phyloP scores from a whole-genome alignment of 768 basidiomycete species.

The Amanita inopinata region DNA sequence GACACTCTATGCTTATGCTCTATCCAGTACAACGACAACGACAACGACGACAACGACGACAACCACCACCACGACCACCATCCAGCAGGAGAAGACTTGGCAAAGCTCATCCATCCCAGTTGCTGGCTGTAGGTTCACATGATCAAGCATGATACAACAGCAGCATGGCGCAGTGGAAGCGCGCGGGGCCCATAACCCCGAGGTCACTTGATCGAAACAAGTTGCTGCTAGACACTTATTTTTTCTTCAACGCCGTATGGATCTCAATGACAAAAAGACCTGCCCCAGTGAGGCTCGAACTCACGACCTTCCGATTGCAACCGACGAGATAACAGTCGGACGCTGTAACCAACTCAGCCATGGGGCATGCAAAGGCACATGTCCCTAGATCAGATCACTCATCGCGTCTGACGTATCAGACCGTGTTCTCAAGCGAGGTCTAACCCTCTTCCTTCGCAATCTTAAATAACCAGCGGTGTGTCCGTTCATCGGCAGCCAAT shows the following conservation, averaged over 20 bases:
- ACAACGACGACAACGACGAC: too few relatives aligned
- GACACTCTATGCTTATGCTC: neutral
- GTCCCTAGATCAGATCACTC: too few relatives aligned
- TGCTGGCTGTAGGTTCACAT: too few relatives aligned
- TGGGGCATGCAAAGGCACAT: constrained; percentile 56
- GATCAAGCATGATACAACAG: constrained; percentile 16
- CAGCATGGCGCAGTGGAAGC: constrained; percentile 53
- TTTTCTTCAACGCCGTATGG: too few relatives aligned
- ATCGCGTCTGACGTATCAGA: too few relatives aligned
- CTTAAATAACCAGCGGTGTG: too few relatives aligned
- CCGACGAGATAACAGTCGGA: constrained; percentile 79
- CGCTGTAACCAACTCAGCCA: constrained; percentile 75
- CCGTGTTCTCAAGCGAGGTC: too few relatives aligned
- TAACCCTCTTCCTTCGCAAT: too few relatives aligned
- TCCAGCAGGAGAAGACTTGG: too few relatives aligned
- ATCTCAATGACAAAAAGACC: constrained; percentile 15
- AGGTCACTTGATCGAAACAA: constrained; percentile 60
- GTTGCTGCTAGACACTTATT: constrained; percentile 44
- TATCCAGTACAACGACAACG: too few relatives aligned
- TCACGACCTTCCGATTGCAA: constrained; percentile 64
- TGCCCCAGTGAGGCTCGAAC: constrained; percentile 63
- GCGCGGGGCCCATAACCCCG: constrained; percentile 55
- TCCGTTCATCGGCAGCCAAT: too few relatives aligned
- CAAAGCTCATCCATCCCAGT: too few relatives aligned
- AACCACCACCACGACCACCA: neutral